These are phyloP conservation scores for Naganishia vishniacii DNA, from an alignment of 768 basidiomycete genomes.

Conservation along the genomic window DNA sequence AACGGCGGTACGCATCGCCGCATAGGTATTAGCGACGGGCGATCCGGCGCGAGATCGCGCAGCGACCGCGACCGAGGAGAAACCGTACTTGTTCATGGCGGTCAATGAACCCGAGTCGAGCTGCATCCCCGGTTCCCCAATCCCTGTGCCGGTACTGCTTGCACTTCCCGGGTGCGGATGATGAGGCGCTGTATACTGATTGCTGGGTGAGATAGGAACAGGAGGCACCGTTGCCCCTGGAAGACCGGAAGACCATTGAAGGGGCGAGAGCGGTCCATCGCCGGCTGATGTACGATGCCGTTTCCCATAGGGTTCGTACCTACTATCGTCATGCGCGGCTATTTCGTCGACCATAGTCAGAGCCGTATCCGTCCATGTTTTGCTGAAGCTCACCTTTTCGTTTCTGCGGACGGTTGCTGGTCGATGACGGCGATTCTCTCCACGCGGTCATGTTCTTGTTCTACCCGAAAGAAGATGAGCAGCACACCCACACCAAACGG, in stretches of 20 bases:
- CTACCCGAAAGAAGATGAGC: background rate
- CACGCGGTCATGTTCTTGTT: constrained; percentile 22
- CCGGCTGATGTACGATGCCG: constrained; percentile 20
- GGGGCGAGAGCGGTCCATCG: constrained; percentile 5
- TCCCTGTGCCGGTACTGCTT: background rate
- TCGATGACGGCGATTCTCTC: constrained; percentile 26
- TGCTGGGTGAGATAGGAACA: background rate
- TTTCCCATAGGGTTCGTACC: constrained; percentile 29
- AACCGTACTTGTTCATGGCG: constrained; percentile 17
- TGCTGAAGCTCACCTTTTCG: constrained; percentile 24
- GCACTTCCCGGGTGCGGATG: constrained; percentile 6
- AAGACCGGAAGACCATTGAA: constrained; percentile 9
- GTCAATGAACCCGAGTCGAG: background rate
- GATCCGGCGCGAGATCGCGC: constrained; percentile 23
- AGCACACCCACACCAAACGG: too few species aligned
- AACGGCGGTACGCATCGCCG: constrained; percentile 25
- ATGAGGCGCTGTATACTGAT: background rate
- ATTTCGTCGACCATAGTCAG: background rate
- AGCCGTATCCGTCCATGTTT: background rate
- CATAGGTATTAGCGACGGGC: constrained; percentile 17
- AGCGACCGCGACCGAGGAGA: background rate
- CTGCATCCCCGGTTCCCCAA: background rate
- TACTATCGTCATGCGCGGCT: constrained; percentile 23
- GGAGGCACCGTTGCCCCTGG: constrained; percentile 8
- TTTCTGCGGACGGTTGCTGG: constrained; percentile 18